These are phyloP conservation scores for Drechslerella coelobrocha DNA, from an alignment of 2,329 filamentous ascomycete species.

Conservation along the genomic window DNA sequence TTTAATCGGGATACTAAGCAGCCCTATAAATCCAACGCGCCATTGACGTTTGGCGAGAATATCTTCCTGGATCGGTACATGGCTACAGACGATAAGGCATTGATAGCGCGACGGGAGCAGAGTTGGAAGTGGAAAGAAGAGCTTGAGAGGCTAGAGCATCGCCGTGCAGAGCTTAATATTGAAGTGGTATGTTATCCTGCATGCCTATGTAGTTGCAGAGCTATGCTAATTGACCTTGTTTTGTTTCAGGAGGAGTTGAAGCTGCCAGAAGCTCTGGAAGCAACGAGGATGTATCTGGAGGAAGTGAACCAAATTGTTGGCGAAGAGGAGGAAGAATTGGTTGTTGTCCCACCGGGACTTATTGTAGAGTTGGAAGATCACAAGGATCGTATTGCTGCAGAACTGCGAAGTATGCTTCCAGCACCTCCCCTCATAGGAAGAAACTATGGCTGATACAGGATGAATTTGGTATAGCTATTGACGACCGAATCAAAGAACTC, in stretches of 20 bases:
- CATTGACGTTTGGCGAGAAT: slow-evolving; percentile 78
- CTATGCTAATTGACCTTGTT: not conserved
- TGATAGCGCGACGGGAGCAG: slow-evolving; percentile 70
- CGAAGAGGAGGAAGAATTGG: slow-evolving; percentile 57
- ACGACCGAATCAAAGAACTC: slow-evolving; percentile 63
- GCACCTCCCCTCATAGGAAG: not conserved
- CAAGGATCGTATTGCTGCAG: slow-evolving; percentile 60
- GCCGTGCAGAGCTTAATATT: slow-evolving; percentile 50
- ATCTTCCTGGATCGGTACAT: slow-evolving; percentile 90
- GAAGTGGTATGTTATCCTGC: slow-evolving; percentile 53
- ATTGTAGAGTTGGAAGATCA: slow-evolving; percentile 60
- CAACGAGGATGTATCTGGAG: slow-evolving; percentile 60
- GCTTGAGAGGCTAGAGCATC: slow-evolving; percentile 65
- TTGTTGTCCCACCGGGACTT: slow-evolving; percentile 60
- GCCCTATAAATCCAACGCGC: slow-evolving; percentile 75
- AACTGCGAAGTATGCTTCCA: slow-evolving; percentile 57
- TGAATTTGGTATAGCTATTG: slow-evolving; percentile 53
- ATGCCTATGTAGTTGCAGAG: not conserved
- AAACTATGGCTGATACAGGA: not conserved
- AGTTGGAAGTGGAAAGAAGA: slow-evolving; percentile 77
- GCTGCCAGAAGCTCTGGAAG: slow-evolving; percentile 51
- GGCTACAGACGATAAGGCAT: slow-evolving; percentile 67
- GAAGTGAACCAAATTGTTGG: slow-evolving; percentile 58
- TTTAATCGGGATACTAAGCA: slow-evolving; percentile 69
- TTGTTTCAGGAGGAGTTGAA: slow-evolving; percentile 46